Percentiles rank a stretch among this genome's conserved stretches.
Conservation (phyloP, 108 stramenopile genomes). For the Seminavis robusta region DNA sequence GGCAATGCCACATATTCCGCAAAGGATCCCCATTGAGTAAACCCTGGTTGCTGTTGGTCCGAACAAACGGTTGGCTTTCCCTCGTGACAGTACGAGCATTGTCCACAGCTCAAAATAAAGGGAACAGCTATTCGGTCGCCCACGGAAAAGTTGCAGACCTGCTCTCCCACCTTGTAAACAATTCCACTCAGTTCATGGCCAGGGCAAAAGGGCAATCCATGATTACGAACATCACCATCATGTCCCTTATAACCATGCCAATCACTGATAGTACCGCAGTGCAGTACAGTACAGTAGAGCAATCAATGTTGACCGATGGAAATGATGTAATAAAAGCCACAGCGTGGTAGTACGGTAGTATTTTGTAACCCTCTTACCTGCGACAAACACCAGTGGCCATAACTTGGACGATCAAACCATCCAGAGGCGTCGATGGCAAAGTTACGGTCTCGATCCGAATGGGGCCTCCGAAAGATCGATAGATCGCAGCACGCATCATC, state of each 20-base stretch:
- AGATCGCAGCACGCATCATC: conserved; percentile 69
- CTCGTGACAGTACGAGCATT: conserved; percentile 42
- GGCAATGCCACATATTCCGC: conserved; percentile 69
- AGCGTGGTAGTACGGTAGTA: too few relatives aligned
- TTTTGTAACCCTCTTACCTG: too few relatives aligned
- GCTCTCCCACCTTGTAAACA: conserved; percentile 46
- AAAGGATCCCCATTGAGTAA: conserved; percentile 63
- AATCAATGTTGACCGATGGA: too few relatives aligned
- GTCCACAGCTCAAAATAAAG: conserved; percentile 72
- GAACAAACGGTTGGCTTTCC: conserved; percentile 60
- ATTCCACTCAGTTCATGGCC: conserved; percentile 79
- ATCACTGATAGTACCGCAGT: too few relatives aligned
- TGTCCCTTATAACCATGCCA: conserved; percentile 87
- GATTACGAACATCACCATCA: conserved; percentile 52
- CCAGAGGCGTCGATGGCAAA: conserved; percentile 26
- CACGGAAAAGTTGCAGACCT: conserved; percentile 14
- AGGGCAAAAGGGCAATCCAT: conserved; percentile 70
- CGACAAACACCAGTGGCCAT: conserved; percentile 80
- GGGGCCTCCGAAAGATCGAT: conserved; percentile 48
- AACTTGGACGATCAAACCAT: conserved; percentile 63
- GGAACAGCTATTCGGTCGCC: conserved; percentile 76
- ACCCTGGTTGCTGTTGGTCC: conserved; percentile 73
- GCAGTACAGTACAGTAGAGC: too few relatives aligned
- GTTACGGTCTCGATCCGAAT: conserved; percentile 50
- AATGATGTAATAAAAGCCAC: too few relatives aligned